A percentile compares a stretch with the other conserved stretches of the same genome.
Evolutionary conservation across 2,329 filamentous ascomycete species (phyloP).

Genomic region (Leptographium flavum): DNA sequence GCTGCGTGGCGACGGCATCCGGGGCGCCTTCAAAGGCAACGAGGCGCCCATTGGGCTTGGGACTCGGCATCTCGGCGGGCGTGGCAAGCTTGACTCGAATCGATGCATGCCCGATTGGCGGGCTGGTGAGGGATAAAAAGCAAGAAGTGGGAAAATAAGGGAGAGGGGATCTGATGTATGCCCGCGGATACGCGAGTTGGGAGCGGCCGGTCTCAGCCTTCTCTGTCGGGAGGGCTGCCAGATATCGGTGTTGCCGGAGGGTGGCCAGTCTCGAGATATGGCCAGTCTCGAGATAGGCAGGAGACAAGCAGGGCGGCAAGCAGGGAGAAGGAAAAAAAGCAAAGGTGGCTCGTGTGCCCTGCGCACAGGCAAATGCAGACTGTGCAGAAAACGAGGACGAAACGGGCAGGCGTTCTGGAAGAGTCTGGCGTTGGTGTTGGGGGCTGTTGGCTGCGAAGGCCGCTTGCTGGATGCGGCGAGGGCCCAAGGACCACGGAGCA

Average conservation of each 20-base stretch:
- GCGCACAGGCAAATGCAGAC: too few species aligned
- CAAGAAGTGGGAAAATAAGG: background rate
- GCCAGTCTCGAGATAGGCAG: background rate
- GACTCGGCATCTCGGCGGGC: constrained; percentile 18
- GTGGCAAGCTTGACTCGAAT: constrained; percentile 7
- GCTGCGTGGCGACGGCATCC: constrained; percentile 40
- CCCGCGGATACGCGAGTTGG: too few species aligned
- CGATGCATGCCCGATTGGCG: background rate
- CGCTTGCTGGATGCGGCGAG: background rate
- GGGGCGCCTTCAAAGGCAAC: constrained; percentile 45
- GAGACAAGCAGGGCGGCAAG: background rate
- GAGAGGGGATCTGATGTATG: too few species aligned
- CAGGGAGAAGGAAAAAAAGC: background rate
- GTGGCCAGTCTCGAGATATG: background rate
- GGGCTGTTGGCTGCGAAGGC: background rate
- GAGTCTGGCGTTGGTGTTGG: background rate
- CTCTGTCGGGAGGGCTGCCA: too few species aligned
- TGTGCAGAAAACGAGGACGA: background rate
- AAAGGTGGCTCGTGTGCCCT: background rate
- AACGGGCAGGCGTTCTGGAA: background rate
- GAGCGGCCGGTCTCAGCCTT: too few species aligned
- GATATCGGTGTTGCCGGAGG: too few species aligned
- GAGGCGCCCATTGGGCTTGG: constrained; percentile 16
- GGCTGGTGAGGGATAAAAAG: background rate
- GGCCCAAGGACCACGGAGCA: background rate